Conservation (phyloP, 139 green algal genomes). For the Asterochloris sp. region DNA sequence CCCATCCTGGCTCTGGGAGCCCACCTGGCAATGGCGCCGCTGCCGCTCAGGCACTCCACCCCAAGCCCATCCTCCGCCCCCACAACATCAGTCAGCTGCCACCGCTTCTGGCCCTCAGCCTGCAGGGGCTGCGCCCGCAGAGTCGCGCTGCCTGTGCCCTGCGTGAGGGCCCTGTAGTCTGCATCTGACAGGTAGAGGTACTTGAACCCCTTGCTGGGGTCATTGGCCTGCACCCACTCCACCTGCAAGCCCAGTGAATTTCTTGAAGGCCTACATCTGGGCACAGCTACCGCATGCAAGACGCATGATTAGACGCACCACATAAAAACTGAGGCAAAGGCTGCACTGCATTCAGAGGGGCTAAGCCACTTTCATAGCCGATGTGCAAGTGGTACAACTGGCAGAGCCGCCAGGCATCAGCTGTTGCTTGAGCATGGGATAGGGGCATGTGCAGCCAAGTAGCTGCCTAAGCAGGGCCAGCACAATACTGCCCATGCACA, state of each 20-base stretch:
- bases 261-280: too few species aligned
- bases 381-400: too few species aligned
- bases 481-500: too few species aligned
- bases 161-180: conserved; percentile 64
- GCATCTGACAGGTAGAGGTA: conserved; percentile 90
- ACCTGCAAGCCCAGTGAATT: conserved; percentile 46
- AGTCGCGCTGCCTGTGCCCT: neutral
- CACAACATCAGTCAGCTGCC: conserved; percentile 84
- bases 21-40: conserved; percentile 83
- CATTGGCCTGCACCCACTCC: conserved; percentile 63
- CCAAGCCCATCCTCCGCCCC: conserved; percentile 93
- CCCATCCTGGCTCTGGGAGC: neutral
- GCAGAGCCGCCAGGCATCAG: too few species aligned
- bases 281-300: too few species aligned
- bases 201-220: conserved; percentile 79
- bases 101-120: conserved; percentile 34
- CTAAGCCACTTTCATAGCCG: too few species aligned
- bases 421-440: too few species aligned
- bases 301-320: too few species aligned
- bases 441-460: too few species aligned
- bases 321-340: too few species aligned
- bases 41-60: conserved; percentile 95
- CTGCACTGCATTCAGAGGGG: too few species aligned
- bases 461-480: too few species aligned
- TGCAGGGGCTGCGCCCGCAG: conserved; percentile 23